A percentile compares a stretch with the other conserved stretches of the same genome.
phyloP scores from a whole-genome alignment of 2,329 filamentous ascomycete species.

The Fusarium mangiferae region DNA sequence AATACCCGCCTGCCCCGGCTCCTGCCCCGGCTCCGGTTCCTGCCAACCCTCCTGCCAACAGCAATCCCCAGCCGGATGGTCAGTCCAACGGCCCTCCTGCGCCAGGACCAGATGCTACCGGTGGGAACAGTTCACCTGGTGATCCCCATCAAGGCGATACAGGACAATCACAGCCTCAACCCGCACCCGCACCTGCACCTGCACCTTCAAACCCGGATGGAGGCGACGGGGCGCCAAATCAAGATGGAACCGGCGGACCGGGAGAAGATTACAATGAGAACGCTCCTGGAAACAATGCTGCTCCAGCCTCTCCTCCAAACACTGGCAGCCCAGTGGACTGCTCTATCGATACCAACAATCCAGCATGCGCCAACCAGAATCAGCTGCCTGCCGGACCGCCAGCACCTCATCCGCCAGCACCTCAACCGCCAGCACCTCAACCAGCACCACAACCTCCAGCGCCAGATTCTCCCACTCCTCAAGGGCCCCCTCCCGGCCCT shows the following conservation, averaged over 20 bases:
- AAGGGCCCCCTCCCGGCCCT: neutral
- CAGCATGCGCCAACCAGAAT: neutral
- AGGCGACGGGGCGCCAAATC: neutral
- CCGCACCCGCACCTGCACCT: constrained; percentile 1
- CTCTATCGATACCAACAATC: neutral
- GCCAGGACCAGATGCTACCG: neutral
- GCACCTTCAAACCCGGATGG: neutral
- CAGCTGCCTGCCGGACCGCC: neutral
- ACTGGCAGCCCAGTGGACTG: constrained; percentile 1
- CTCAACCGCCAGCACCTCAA: neutral
- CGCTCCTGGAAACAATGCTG: neutral
- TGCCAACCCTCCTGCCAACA: neutral
- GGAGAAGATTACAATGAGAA: constrained; percentile 16
- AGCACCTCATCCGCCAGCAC: neutral
- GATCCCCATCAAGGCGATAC: neutral
- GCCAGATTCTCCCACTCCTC: neutral
- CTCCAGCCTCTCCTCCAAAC: neutral
- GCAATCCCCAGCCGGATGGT: neutral
- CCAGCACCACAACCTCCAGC: neutral
- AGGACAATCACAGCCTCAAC: constrained; percentile 3
- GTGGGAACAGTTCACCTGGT: neutral
- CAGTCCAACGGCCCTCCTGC: neutral
- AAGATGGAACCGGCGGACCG: neutral
- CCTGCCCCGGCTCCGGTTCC: neutral
- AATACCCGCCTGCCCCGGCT: neutral